Base-by-base conservation (phyloP, 2,329 filamentous ascomycete genomes). In the Nectriaceae sp. region DNA sequence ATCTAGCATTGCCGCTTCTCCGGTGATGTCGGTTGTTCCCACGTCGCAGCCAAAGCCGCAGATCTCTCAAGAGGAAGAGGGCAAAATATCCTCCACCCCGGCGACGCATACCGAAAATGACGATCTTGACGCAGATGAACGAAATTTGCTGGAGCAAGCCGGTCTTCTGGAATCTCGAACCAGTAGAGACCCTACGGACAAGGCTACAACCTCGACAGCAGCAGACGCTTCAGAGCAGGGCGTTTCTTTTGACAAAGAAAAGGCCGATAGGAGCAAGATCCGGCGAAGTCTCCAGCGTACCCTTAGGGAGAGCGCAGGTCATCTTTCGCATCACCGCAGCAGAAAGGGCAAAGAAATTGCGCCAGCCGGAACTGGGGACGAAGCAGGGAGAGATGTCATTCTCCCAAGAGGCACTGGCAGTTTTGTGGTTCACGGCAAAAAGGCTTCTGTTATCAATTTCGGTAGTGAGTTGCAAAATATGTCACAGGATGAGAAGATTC, bases 371-470 rank as follows among this genome's bases (percentile, higher is more conserved):
- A 48, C 60, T 62, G 41, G 67, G 63, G 64, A 76, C 16, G 70
- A 77, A 62, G 49, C 65, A 53, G 55, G 68, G 54, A 61, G 80
- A 71, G 74, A 88, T 31, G 88, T 90, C 57, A 84, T 88, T 11
- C 77, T 99, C 11, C 77, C 88, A 5, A 84, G 94, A 40, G 87
- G 88, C 11, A 84, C 89, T 11, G 90, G 90, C 4, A 96, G 90
- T 61, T 99, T 99, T 68, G 96, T 94, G 4, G 86, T 99, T 4
- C 94, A 99, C 64, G 93, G 94, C 52, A 99, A 97, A 75, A 97
- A 99, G 70, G 94, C 94, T 3, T 96, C 91, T 1, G 89, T 99
- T 47, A 90, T 99, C 58, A 95, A 90, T n/a, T 95, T 99, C 65
- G 91, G 92, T 8, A 85, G 86, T n/a, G 93, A 96, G 60, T 85